These are phyloP conservation scores for Simmondsia chinensis DNA, from an alignment of 148 eudicot genomes.

Conservation along the genomic window DNA sequence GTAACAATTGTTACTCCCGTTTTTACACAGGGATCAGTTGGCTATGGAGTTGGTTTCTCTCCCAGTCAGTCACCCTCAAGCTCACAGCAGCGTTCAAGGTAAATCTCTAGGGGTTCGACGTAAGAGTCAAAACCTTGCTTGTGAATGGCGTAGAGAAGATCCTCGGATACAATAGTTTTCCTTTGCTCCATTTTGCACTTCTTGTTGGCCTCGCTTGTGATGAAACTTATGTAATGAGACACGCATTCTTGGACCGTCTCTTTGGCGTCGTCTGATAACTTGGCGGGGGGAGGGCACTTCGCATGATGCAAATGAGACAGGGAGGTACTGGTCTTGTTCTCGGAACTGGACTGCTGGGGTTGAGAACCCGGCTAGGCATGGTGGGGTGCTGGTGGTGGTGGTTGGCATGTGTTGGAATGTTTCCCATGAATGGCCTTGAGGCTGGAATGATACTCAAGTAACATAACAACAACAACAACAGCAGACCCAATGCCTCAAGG, in stretches of 20 bases:
- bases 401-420: too few relatives aligned
- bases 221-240: constrained; percentile 25
- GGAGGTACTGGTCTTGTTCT: constrained; percentile 19
- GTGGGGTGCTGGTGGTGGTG: too few relatives aligned
- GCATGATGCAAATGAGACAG: constrained; percentile 24
- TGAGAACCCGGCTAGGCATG: too few relatives aligned
- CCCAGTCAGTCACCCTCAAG: background rate
- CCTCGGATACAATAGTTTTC: constrained; percentile 20
- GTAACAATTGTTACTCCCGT: too few relatives aligned
- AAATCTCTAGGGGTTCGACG: constrained; percentile 10
- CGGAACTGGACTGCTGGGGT: background rate
- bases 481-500: too few relatives aligned
- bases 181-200: constrained; percentile 17
- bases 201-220: constrained; percentile 25
- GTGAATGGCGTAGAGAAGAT: constrained; percentile 14
- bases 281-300: constrained; percentile 24
- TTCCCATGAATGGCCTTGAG: too few relatives aligned
- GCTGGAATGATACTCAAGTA: too few relatives aligned
- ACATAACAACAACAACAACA: too few relatives aligned
- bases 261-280: constrained; percentile 28
- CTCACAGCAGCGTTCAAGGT: constrained; percentile 11
- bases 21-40: too few relatives aligned
- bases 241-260: constrained; percentile 21
- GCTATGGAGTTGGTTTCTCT: too few relatives aligned
- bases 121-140: constrained; percentile 26